phyloP scores from a whole-genome alignment of 306 rosid species.

The Prunus dulcis region DNA sequence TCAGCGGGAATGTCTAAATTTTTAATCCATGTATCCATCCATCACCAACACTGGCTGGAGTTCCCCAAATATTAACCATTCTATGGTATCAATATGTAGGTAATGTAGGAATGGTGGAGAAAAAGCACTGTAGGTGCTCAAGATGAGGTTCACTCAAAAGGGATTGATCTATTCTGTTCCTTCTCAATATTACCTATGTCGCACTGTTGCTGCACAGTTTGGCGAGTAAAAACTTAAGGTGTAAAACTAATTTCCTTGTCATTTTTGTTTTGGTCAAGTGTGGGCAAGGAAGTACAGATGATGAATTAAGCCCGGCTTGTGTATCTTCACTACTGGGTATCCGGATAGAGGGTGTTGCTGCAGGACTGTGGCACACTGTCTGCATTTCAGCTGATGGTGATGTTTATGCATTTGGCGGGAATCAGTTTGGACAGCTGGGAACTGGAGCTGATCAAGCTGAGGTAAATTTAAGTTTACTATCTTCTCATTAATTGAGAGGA shows the following conservation, averaged over 20 bases:
- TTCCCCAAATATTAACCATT: conserved; percentile 44
- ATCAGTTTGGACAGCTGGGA: conserved; percentile 96
- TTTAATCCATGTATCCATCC: conserved; percentile 18
- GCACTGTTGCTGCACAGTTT: conserved; percentile 23
- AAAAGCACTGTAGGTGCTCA: conserved; percentile 63
- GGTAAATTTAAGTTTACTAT: conserved; percentile 37
- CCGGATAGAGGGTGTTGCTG: conserved; percentile 69
- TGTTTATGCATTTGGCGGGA: conserved; percentile 86
- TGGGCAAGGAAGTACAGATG: conserved; percentile 92
- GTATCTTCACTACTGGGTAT: conserved; percentile 84
- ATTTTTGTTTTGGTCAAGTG: conserved; percentile 58
- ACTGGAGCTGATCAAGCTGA: conserved; percentile 87
- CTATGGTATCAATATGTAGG: conserved; percentile 62
- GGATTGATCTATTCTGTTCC: conserved; percentile 48
- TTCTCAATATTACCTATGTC: conserved; percentile 22
- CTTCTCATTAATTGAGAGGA: neutral
- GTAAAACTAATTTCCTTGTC: conserved; percentile 21
- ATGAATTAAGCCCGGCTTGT: conserved; percentile 72
- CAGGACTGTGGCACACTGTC: conserved; percentile 93
- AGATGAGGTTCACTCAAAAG: conserved; percentile 63
- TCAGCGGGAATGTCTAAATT: conserved; percentile 16
- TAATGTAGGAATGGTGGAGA: conserved; percentile 63
- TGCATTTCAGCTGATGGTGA: conserved; percentile 85
- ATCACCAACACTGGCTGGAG: conserved; percentile 19
- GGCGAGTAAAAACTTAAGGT: conserved; percentile 24